phyloP scores from a whole-genome alignment of 1,284 basidiomycete species.

The Moniliophthora roreri region DNA sequence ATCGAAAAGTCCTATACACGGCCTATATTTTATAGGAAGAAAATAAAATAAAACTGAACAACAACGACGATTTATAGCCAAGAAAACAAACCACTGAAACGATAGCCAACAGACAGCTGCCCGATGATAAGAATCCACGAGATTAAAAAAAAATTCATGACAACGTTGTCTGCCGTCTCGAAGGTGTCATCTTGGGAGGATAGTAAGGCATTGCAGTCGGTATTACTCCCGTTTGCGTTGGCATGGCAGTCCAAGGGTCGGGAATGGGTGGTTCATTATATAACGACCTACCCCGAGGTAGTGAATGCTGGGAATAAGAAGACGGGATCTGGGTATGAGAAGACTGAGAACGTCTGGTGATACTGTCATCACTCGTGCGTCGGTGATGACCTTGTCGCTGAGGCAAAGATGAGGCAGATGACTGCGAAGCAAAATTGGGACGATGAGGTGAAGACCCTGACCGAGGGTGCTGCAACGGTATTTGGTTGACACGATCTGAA shows the following conservation, averaged over 20 bases:
- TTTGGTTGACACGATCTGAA: background rate
- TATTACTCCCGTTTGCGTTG: constrained; percentile 6
- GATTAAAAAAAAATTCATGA: background rate
- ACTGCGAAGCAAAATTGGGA: background rate
- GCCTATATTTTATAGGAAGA: no score
- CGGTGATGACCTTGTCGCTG: constrained; percentile 8
- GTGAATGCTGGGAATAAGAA: constrained; percentile 8
- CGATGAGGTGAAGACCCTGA: background rate
- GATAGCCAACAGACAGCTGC: no score
- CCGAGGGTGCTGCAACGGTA: background rate
- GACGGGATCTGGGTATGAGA: background rate
- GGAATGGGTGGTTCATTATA: constrained; percentile 2
- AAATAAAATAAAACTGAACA: no score
- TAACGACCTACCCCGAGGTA: constrained; percentile 7
- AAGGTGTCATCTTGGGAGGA: background rate
- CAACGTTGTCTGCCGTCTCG: constrained; percentile 2
- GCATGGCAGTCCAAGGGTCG: constrained; percentile 16
- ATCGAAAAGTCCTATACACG: no score
- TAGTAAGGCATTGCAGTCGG: constrained; percentile 11
- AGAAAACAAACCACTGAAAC: no score
- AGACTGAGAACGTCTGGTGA: background rate
- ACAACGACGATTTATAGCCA: no score
- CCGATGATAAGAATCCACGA: no score
- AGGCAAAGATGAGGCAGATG: background rate
- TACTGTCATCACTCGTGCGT: constrained; percentile 13